These are phyloP conservation scores for Yamadazyma triangularis DNA, from an alignment of 1,139 yeast species.

Conservation along the genomic window DNA sequence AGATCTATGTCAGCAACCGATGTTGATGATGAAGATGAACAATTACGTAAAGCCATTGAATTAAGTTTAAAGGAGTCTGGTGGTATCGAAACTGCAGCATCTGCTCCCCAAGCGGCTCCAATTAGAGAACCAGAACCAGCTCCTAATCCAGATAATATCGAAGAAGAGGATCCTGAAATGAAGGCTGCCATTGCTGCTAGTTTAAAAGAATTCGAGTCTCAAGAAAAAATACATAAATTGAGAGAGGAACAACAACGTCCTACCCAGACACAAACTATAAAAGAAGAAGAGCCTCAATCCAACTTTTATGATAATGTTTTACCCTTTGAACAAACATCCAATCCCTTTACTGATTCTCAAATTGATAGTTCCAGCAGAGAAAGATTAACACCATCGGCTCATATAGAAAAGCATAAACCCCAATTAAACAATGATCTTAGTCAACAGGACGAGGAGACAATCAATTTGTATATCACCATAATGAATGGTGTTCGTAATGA, in stretches of 20 bases:
- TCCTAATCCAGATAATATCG: constrained; percentile 22
- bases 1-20: neutral
- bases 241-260: constrained; percentile 18
- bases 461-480: constrained; percentile 64
- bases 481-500: constrained; percentile 52
- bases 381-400: neutral
- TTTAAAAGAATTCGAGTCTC: constrained; percentile 62
- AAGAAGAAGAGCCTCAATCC: constrained; percentile 13
- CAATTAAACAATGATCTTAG: constrained; percentile 37
- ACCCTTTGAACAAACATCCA: constrained; percentile 8
- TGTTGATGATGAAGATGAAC: constrained; percentile 54
- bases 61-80: constrained; percentile 63
- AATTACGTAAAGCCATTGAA: constrained; percentile 72
- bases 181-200: constrained; percentile 96
- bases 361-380: constrained; percentile 7
- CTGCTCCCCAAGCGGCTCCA: constrained; percentile 10
- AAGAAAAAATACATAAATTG: constrained; percentile 20
- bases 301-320: constrained; percentile 29
- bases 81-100: constrained; percentile 12
- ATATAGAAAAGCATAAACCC: neutral
- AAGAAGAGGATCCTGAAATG: constrained; percentile 84
- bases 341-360: constrained; percentile 11
- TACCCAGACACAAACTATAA: constrained; percentile 10
- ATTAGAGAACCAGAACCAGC: constrained; percentile 7
- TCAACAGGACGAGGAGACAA: constrained; percentile 60